Conservation (phyloP, 192 early-diverging fungal genomes). For the Podila minutissima region DNA sequence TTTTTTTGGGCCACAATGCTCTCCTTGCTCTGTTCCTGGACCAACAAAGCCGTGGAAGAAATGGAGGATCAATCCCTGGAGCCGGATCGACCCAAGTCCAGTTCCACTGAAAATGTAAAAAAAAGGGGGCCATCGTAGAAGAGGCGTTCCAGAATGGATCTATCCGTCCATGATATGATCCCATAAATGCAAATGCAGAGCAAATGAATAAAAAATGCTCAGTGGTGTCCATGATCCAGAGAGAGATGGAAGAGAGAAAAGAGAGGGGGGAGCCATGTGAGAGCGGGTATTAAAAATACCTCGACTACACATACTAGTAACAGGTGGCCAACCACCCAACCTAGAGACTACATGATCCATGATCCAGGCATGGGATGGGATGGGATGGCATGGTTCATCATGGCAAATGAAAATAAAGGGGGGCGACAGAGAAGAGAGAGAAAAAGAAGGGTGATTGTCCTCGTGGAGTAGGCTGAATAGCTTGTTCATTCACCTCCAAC, state of each 20-base stretch:
- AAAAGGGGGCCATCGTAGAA: too few species aligned
- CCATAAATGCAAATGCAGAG: too few species aligned
- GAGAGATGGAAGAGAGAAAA: constrained; percentile 9
- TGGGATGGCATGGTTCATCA: background rate
- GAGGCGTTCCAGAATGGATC: too few species aligned
- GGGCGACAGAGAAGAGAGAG: constrained; percentile 14
- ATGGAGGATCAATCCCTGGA: too few species aligned
- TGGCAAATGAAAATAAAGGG: background rate
- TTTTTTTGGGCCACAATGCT: too few species aligned
- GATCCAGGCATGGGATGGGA: constrained; percentile 4
- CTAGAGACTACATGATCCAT: constrained; percentile 10
- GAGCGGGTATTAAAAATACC: constrained; percentile 16
- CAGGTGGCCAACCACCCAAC: background rate
- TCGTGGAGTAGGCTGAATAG: too few species aligned
- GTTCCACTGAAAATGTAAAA: too few species aligned
- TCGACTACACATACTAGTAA: background rate
- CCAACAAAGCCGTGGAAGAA: too few species aligned
- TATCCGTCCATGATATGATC: too few species aligned
- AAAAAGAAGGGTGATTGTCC: constrained; percentile 1
- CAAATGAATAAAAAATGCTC: background rate
- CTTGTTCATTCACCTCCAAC: too few species aligned
- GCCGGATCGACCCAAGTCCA: too few species aligned
- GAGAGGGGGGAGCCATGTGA: constrained; percentile 16
- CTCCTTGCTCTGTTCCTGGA: too few species aligned
- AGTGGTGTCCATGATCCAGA: constrained; percentile 47